Evolutionary conservation across 176 grass and related monocot genomes (phyloP), one percentile per base, ranked within the genome.

Genomic region (Oryza meridionalis): DNA sequence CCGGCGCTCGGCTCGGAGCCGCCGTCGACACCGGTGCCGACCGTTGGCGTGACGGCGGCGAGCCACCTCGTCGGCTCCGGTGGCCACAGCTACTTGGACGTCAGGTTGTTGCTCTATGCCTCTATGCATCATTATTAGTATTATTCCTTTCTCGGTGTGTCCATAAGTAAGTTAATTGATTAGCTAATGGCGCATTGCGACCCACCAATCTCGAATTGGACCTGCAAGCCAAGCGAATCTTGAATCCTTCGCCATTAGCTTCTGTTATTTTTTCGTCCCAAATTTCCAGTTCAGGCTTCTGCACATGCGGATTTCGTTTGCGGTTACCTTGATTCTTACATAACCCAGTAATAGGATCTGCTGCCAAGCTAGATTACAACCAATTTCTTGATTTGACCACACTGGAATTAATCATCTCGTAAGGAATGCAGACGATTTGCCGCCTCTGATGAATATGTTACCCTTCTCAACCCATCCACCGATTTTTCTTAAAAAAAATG

Each of bases 41-140:
- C 90, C 22, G 77, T 94, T 22, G 87, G 75, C 61, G 90, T 95
- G 21, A 46, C 61, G 51, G 86, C 44, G 0, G 82, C 85, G 11
- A 84, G 85, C 42, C 67, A 84, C 22, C 82, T 95, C 9, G 19
- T 95, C 51, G 31, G 33, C 77, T 92, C 85, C 10, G 91, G 75
- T 65, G 67, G 80, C 27, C 82, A 92, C 77, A 78, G 75, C 50
- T 92, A 90, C 75, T 74, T 95, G 62, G 93, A 95, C 73, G 93
- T 92, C 90, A 92, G 90, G 92, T 92, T 45, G 2, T 38, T 38
- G 7, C 46, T 68, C n/a, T 10, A 35, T 33, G 64, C 12, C 2
- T 47, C 13, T 5, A 31, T 66, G 13, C 35, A 37, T 29, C 15
- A 2, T 66, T 13, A 4, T 47, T 47, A 26, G 29, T 65, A 31